A percentile compares a stretch with the other conserved stretches of the same genome.
Evolutionary conservation across 257 asterid genomes (phyloP).

Genomic region (Solanum etuberosum): DNA sequence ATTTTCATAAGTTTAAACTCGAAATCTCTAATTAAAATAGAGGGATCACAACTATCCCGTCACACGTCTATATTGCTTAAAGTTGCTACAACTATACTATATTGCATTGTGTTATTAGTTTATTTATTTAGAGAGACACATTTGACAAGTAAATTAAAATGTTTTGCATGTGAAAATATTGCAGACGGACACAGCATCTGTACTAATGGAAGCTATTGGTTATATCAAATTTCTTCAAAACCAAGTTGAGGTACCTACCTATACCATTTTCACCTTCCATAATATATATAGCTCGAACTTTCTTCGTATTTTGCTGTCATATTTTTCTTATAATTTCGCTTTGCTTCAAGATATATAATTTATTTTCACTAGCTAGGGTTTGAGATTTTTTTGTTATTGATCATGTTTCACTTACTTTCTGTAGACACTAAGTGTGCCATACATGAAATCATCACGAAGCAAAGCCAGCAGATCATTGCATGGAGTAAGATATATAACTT

Average conservation of each 20-base stretch:
- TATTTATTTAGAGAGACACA: neutral
- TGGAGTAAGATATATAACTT: constrained; percentile 32
- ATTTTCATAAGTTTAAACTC: neutral
- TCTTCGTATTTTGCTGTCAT: neutral
- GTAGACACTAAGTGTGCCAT: constrained; percentile 86
- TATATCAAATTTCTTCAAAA: constrained; percentile 81
- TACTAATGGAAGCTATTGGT: constrained; percentile 94
- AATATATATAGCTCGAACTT: neutral
- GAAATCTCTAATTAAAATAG: neutral
- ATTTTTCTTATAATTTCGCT: neutral
- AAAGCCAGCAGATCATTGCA: constrained; percentile 31
- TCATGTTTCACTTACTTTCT: neutral
- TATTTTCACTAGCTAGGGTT: neutral
- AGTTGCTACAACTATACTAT: neutral
- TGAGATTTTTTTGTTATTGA: neutral
- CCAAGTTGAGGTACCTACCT: constrained; percentile 66
- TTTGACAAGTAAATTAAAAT: neutral
- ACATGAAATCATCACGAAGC: constrained; percentile 64
- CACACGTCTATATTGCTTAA: neutral
- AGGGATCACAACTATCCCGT: neutral
- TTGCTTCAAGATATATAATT: neutral
- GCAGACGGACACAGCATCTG: constrained; percentile 98
- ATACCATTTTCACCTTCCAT: constrained; percentile 1
- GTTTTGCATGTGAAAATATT: constrained; percentile 26
- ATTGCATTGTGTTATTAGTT: neutral